These are phyloP conservation scores for Phytopythium litorale DNA, from an alignment of 352 stramenopile genomes.

Conservation along the genomic window DNA sequence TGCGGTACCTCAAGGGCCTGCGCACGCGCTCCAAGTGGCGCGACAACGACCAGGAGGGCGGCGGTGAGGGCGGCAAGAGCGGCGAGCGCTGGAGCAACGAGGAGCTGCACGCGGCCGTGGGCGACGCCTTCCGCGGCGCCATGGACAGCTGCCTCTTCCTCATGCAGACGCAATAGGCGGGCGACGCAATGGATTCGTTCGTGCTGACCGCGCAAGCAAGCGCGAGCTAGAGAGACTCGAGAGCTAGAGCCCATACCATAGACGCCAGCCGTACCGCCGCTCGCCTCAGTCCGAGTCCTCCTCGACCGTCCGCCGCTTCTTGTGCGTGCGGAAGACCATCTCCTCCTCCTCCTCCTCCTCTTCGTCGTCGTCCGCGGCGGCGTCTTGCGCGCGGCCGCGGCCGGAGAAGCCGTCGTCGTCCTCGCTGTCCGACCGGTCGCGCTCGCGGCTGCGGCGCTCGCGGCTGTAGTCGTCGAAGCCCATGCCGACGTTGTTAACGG, in stretches of 20 bases:
- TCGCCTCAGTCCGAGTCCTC: conserved; percentile 70
- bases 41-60: conserved; percentile 30
- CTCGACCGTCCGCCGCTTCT: conserved; percentile 81
- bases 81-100: conserved; percentile 23
- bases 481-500: conserved; percentile 46
- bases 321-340: conserved; percentile 61
- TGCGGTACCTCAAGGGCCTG: conserved; percentile 71
- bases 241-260: conserved; percentile 1
- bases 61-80: conserved; percentile 36
- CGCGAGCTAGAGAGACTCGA: not conserved
- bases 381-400: conserved; percentile 11
- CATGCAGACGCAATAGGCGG: conserved; percentile 37
- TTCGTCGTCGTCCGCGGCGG: conserved; percentile 50
- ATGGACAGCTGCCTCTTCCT: conserved; percentile 82
- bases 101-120: conserved; percentile 60
- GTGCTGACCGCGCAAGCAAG: not conserved
- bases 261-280: not conserved
- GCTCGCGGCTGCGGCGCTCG: conserved; percentile 32
- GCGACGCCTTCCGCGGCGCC: conserved; percentile 58
- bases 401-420: conserved; percentile 27
- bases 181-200: not conserved
- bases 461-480: conserved; percentile 80
- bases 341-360: conserved; percentile 79
- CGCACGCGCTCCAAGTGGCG: conserved; percentile 76
- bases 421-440: conserved; percentile 71